phyloP scores from a whole-genome alignment of 1,284 basidiomycete species.

The Ganoderma lucidum region DNA sequence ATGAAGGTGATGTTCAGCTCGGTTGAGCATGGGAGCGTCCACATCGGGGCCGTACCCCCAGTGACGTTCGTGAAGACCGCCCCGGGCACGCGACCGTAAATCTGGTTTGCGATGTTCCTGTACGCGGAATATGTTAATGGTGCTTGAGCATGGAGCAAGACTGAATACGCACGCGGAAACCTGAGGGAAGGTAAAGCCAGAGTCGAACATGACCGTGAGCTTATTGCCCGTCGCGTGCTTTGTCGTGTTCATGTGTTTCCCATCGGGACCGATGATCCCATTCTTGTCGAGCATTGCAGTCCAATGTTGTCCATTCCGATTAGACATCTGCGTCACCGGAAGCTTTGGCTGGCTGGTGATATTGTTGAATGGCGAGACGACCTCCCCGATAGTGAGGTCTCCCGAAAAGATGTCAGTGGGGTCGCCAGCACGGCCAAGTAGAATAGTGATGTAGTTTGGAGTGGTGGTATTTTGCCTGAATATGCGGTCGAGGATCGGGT shows the following conservation, averaged over 20 bases:
- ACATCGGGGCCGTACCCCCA: conserved; percentile 53
- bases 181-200: conserved; percentile 74
- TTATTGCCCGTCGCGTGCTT: conserved; percentile 52
- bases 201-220: conserved; percentile 68
- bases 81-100: conserved; percentile 61
- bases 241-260: conserved; percentile 52
- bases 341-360: conserved; percentile 47
- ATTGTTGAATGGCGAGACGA: conserved; percentile 42
- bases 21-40: conserved; percentile 64
- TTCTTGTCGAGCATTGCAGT: conserved; percentile 45
- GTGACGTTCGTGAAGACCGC: conserved; percentile 56
- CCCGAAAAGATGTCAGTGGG: conserved; percentile 44
- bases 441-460: conserved; percentile 64
- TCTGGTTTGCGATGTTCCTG: conserved; percentile 60
- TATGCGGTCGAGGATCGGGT: conserved; percentile 67
- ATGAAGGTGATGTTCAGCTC: conserved; percentile 70
- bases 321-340: conserved; percentile 34
- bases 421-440: conserved; percentile 45
- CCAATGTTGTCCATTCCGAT: conserved; percentile 47
- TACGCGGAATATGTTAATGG: background rate
- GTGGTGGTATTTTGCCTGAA: conserved; percentile 64
- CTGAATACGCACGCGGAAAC: conserved; percentile 54
- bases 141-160: background rate
- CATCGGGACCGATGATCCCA: conserved; percentile 51
- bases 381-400: conserved; percentile 48